Percentiles rank a stretch among this genome's conserved stretches.
These are phyloP conservation scores for Ceriops zippeliana DNA, from an alignment of 345 rosid species.

Conservation along the genomic window DNA sequence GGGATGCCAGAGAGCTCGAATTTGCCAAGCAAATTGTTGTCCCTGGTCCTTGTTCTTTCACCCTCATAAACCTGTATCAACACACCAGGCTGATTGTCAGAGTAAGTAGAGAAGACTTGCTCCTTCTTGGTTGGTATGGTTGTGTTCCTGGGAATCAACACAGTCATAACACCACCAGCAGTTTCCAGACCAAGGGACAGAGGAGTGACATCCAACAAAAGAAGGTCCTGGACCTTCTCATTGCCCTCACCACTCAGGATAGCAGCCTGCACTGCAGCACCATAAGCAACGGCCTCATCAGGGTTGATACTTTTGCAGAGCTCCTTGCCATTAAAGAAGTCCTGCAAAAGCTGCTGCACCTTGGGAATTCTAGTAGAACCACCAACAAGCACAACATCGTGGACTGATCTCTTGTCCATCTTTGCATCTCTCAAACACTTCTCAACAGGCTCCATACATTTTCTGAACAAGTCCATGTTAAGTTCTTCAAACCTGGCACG, in stretches of 20 bases:
- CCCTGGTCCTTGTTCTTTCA: conserved; percentile 50
- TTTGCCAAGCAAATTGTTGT: conserved; percentile 58
- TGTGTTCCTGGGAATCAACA: conserved; percentile 56
- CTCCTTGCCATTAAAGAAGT: conserved; percentile 36
- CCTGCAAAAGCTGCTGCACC: conserved; percentile 32
- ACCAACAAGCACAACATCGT: conserved; percentile 33
- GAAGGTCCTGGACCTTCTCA: conserved; percentile 57
- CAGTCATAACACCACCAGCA: conserved; percentile 62
- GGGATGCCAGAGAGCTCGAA: conserved; percentile 62
- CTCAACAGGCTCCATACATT: conserved; percentile 37
- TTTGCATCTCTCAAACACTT: conserved; percentile 33
- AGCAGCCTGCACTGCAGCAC: conserved; percentile 67
- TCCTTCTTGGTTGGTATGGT: conserved; percentile 59
- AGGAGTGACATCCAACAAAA: conserved; percentile 56
- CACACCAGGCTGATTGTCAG: conserved; percentile 60
- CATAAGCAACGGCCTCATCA: conserved; percentile 61
- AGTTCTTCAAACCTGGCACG: conserved; percentile 33
- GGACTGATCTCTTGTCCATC: conserved; percentile 30
- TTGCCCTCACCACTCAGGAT: conserved; percentile 63
- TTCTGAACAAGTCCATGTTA: conserved; percentile 35
- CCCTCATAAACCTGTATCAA: conserved; percentile 64
- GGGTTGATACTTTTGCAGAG: conserved; percentile 37
- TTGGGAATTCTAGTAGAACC: conserved; percentile 34
- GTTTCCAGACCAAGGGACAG: conserved; percentile 53
- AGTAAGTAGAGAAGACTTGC: conserved; percentile 55